These are phyloP conservation scores for Scutellaria minor DNA, from an alignment of 257 asterid species.

Conservation along the genomic window DNA sequence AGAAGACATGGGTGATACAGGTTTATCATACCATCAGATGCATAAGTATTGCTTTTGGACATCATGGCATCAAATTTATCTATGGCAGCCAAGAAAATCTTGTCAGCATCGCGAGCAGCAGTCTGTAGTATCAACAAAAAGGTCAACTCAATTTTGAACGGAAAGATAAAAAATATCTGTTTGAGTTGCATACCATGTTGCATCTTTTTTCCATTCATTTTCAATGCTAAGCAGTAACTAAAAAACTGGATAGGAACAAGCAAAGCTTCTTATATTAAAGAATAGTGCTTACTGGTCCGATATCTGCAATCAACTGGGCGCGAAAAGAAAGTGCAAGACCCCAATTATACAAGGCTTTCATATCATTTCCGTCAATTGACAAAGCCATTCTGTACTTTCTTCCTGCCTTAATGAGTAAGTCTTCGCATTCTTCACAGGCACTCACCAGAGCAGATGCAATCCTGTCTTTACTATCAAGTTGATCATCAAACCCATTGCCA, in stretches of 20 bases:
- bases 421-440: conserved; percentile 91
- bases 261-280: background rate
- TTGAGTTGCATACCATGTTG: conserved; percentile 3
- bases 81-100: conserved; percentile 89
- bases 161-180: conserved; percentile 1
- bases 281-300: conserved; percentile 77
- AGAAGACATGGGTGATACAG: conserved; percentile 17
- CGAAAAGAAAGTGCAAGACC: conserved; percentile 91
- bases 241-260: conserved; percentile 10
- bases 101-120: conserved; percentile 86
- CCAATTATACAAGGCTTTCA: conserved; percentile 90
- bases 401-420: conserved; percentile 80
- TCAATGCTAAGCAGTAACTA: conserved; percentile 21
- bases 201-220: conserved; percentile 12
- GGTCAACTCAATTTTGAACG: conserved; percentile 4
- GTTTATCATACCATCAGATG: conserved; percentile 72
- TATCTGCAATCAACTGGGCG: conserved; percentile 87
- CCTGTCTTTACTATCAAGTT: conserved; percentile 46
- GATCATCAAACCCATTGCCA: conserved; percentile 40
- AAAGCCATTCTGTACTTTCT: conserved; percentile 77
- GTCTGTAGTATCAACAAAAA: conserved; percentile 51
- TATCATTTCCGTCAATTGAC: conserved; percentile 86
- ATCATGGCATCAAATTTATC: conserved; percentile 94
- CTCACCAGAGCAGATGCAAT: conserved; percentile 57
- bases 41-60: conserved; percentile 76